Evolutionary conservation across 2,329 filamentous ascomycete genomes (phyloP).

Genomic region (Cordyceps militaris): DNA sequence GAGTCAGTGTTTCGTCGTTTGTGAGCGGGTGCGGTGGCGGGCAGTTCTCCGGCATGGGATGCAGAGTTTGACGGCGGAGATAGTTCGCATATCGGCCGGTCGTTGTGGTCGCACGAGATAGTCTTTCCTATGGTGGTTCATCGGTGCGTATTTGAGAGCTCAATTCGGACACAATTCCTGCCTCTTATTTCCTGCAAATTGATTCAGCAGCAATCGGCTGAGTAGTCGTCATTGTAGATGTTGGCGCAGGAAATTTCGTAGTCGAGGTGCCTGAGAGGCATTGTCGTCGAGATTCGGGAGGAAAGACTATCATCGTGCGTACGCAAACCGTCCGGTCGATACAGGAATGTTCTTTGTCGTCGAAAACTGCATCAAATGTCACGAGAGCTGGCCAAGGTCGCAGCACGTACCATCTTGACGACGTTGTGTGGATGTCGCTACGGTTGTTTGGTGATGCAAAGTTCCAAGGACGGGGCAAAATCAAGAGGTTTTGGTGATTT

Average conservation of each 20-base stretch:
- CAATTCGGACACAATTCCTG: not conserved
- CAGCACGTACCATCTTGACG: slow-evolving; percentile 42
- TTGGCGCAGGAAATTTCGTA: not conserved
- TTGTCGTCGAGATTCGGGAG: not conserved
- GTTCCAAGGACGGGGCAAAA: slow-evolving; percentile 29
- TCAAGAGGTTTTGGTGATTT: slow-evolving; percentile 38
- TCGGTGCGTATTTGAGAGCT: not conserved
- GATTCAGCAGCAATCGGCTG: not conserved
- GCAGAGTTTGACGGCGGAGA: slow-evolving; percentile 11
- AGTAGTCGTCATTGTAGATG: not conserved
- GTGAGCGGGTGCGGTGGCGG: not conserved
- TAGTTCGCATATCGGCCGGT: not conserved
- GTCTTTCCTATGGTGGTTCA: slow-evolving; percentile 14
- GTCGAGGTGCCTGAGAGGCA: not conserved
- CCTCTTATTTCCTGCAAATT: not conserved
- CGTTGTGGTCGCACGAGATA: slow-evolving; percentile 16
- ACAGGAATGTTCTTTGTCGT: slow-evolving; percentile 8
- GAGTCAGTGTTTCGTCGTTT: slow-evolving; percentile 18
- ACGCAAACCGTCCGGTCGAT: slow-evolving; percentile 18
- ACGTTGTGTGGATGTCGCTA: slow-evolving; percentile 36
- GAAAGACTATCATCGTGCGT: slow-evolving; percentile 26
- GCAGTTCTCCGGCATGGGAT: not conserved
- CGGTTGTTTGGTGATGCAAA: slow-evolving; percentile 37
- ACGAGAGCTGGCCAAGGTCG: not conserved
- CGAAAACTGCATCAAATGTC: slow-evolving; percentile 11